Base-by-base conservation (phyloP, 2,329 filamentous ascomycete genomes). In the Neoscytalidium dimidiatum region DNA sequence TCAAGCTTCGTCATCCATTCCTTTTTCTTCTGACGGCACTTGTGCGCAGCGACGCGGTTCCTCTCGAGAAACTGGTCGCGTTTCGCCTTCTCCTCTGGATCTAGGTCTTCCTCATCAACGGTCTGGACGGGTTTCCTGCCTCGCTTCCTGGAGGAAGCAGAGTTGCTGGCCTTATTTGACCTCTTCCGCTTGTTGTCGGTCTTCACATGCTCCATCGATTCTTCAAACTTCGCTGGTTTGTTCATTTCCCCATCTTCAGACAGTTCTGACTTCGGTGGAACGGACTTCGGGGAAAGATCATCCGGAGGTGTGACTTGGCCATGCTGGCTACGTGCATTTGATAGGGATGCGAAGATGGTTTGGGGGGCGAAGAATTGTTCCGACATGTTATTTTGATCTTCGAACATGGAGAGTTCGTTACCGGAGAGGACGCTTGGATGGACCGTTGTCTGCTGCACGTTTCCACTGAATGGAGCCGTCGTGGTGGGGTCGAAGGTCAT, bases 11-110 rank as follows among this genome's bases (percentile, higher is more conserved):
- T 78, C 38, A 82, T 84, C 70, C 85, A 84, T 66, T 84, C 83
- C 74, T 87, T 87, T 75, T 87, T 87, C 78, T 91, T 91, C 71
- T 89, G 85, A 3, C 90, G 85, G 71, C 90, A 92, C 72, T 92
- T 92, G 73, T 87, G 90, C 1, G 90, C 90, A 0, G 90, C 90
- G 2, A 90, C 79, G 9, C 90, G 84, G 74, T 93, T 93, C 66
- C 90, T 85, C 75, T 91, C 88, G 0, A 92, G 81, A 69, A 66
- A 63, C 3, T 49, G 31, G n/a, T 66, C 48, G 14, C 66, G 57
- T 31, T 58, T 66, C 7, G 49, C 49, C 9, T 26, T 28, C 13
- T 53, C 44, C n/a, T 65, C 64, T 4, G 64, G 41, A n/a, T 58
- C 38, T 29, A 60, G 19, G 6, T 26, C 31, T 6, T 53, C 35